Evolutionary conservation across 2,329 filamentous ascomycete species (phyloP), one percentile per base, ranked within the genome.

Genomic region (Diaporthe sp.): DNA sequence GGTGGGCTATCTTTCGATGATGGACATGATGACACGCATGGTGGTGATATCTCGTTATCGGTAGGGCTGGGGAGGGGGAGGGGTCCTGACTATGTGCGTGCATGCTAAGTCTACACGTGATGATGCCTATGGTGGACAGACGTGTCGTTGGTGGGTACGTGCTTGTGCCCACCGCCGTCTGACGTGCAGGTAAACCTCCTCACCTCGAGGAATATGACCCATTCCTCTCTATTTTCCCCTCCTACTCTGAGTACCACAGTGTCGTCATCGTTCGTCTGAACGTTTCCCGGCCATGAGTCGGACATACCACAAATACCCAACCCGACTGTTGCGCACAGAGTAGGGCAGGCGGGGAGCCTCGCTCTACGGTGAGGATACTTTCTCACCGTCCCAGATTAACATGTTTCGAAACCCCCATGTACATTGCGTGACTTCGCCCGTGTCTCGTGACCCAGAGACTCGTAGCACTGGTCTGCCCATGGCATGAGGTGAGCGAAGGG

Each of bases 251-350:
- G 25, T 62, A 44, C 60, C 60, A 31, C 34, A 68, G 39, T 68
- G 65, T 34, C 65, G 46, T 53, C 65, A 53, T 53, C 46, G 46
- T 68, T 68, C 65, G 46, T 68, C 65, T 68, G 65, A 68, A 68
- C 22, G 53, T 68, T 22, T 28, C 31, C n/a, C 12, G 22, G 15
- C 28, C 46, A 53, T 53, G 65, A 68, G 34, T 68, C 65, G 46
- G 44, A 39, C 46, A 39, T 34, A 42, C 46, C 65, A 68, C 65
- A 68, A 68, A 53, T 53, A 68, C 37, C 65, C 44, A 53, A 13
- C n/a, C 31, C 34, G n/a, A 28, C 34, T 39, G 31, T 44, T 53
- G n/a, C 65, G 15, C 62, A 39, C 28, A 68, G 34, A 42, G 65
- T 68, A 51, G n/a, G 46, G 31, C 22, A 68, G 10, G 46, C 65